Evolutionary conservation across 768 basidiomycete genomes (phyloP).

Genomic region (Punctularia strigosozonata): DNA sequence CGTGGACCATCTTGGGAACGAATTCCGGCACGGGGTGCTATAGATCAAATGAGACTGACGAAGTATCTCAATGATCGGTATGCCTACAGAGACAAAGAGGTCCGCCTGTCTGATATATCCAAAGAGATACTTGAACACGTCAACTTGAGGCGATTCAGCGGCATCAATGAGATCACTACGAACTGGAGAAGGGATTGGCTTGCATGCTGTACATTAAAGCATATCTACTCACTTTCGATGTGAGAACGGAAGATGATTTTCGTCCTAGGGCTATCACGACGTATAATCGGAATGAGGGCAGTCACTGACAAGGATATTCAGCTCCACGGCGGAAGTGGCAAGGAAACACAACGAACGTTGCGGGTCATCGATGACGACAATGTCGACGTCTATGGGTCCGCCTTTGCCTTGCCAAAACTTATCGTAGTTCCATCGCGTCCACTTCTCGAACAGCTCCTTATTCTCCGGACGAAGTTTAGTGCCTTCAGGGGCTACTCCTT

Average conservation of each 20-base stretch:
- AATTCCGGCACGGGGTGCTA: not conserved
- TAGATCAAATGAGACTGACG: not conserved
- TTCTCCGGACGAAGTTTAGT: not conserved
- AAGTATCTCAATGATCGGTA: not conserved
- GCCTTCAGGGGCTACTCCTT: not conserved
- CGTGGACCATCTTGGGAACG: not conserved
- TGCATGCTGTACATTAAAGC: not conserved
- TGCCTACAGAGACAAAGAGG: not conserved
- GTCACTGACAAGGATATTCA: not conserved
- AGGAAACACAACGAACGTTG: not conserved
- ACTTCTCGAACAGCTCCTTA: not conserved
- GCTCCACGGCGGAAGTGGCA: too few species aligned
- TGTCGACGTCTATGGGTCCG: not conserved
- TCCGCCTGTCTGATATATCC: not conserved
- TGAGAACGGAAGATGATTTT: slow-evolving; percentile 1
- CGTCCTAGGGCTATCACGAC: not conserved
- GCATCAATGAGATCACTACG: not conserved
- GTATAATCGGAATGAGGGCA: not conserved
- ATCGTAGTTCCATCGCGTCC: not conserved
- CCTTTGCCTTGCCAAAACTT: not conserved
- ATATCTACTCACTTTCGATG: not conserved
- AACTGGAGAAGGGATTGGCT: not conserved
- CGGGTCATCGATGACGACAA: not conserved
- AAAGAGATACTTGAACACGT: not conserved
- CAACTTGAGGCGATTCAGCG: not conserved